Conservation (phyloP, 2,329 filamentous ascomycete species). For the Gyromitra esculenta region DNA sequence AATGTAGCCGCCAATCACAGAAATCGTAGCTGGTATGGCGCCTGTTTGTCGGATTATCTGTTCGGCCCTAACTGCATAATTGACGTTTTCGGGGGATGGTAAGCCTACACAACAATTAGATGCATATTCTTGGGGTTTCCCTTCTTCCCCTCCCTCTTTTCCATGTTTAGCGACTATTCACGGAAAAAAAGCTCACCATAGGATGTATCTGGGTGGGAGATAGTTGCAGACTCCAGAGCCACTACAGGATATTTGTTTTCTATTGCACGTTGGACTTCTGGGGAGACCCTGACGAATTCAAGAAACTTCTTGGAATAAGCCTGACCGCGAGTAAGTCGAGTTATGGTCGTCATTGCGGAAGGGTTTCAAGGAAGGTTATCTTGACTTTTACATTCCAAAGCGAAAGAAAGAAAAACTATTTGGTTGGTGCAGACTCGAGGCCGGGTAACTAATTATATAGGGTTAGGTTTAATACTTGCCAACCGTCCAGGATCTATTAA, state of each 20-base stretch:
- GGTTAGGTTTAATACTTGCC: too few relatives aligned
- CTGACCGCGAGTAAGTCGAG: constrained; percentile 11
- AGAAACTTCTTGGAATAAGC: constrained; percentile 2
- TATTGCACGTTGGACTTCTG: constrained; percentile 83
- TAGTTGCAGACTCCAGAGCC: constrained; percentile 93
- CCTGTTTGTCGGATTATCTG: constrained; percentile 82
- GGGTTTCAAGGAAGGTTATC: not conserved
- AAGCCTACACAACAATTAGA: constrained; percentile 65
- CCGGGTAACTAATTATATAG: not conserved
- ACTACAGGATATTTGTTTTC: constrained; percentile 81
- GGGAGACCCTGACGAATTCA: constrained; percentile 67
- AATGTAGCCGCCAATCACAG: constrained; percentile 82
- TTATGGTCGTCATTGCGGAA: constrained; percentile 26
- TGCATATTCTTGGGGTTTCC: not conserved
- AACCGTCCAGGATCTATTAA: too few relatives aligned
- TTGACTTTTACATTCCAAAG: constrained; percentile 2
- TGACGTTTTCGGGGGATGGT: constrained; percentile 75
- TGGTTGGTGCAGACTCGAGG: not conserved
- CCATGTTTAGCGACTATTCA: too few relatives aligned
- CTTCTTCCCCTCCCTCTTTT: not conserved
- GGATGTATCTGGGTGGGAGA: constrained; percentile 78
- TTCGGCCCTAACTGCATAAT: constrained; percentile 80
- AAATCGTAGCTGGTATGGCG: constrained; percentile 88
- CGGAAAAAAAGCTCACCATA: constrained; percentile 11
- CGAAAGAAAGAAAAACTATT: constrained; percentile 19